These are phyloP conservation scores for Gossypium herbaceum DNA, from an alignment of 345 rosid species.

Conservation along the genomic window DNA sequence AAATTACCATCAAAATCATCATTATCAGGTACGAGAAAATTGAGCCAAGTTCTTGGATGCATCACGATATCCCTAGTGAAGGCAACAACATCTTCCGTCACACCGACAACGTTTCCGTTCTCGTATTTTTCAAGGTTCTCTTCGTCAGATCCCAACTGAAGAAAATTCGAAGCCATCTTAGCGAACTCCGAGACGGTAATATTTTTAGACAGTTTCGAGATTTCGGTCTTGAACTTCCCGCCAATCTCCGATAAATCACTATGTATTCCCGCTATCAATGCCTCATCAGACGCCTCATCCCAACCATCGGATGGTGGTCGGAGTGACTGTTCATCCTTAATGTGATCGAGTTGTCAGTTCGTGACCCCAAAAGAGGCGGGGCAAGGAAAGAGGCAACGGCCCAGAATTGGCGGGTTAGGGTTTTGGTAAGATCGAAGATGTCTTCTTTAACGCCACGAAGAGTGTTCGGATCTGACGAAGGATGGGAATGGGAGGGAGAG, in stretches of 20 bases:
- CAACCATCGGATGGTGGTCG: slow-evolving; percentile 14
- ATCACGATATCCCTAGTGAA: slow-evolving; percentile 77
- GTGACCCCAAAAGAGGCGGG: slow-evolving; percentile 45
- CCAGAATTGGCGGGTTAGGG: slow-evolving; percentile 75
- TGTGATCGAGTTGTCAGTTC: not conserved
- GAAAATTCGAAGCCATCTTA: slow-evolving; percentile 52
- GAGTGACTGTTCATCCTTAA: slow-evolving; percentile 13
- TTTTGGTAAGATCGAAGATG: slow-evolving; percentile 68
- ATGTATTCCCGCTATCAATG: slow-evolving; percentile 46
- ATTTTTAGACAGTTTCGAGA: slow-evolving; percentile 58
- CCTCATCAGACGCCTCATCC: slow-evolving; percentile 30
- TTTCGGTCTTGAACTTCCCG: slow-evolving; percentile 58
- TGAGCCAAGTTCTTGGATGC: slow-evolving; percentile 97
- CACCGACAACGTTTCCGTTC: slow-evolving; percentile 54
- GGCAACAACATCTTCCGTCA: slow-evolving; percentile 73
- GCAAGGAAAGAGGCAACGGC: slow-evolving; percentile 95
- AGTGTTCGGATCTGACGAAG: slow-evolving; percentile 23
- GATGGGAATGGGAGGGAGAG: slow-evolving; percentile 11
- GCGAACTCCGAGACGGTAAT: slow-evolving; percentile 60
- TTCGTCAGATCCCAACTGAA: slow-evolving; percentile 53
- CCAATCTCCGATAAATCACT: slow-evolving; percentile 72
- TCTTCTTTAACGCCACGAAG: slow-evolving; percentile 83
- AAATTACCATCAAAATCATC: slow-evolving; percentile 65
- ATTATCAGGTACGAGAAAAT: slow-evolving; percentile 68
- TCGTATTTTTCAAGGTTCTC: slow-evolving; percentile 37